A percentile compares a stretch with the other conserved stretches of the same genome.
Conservation (phyloP, 2,329 filamentous ascomycete species). For the Penicillium expansum region DNA sequence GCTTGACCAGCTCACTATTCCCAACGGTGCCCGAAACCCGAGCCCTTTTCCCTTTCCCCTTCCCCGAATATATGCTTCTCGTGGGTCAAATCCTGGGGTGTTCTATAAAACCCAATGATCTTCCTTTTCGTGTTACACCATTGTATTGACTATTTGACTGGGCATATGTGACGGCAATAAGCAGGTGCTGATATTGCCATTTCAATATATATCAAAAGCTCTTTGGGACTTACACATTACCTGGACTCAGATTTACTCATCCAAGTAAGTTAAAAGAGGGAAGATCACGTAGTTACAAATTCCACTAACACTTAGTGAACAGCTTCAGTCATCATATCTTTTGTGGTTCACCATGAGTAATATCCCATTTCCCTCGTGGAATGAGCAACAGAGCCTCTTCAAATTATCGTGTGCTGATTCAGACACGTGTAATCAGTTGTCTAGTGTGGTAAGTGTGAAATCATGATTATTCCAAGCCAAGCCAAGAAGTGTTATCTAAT, state of each 20-base stretch:
- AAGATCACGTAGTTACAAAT: not conserved
- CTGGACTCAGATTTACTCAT: not conserved
- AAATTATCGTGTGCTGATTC: conserved; percentile 33
- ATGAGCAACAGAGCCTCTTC: conserved; percentile 32
- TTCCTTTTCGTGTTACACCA: conserved; percentile 1
- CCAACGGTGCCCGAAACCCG: conserved; percentile 7
- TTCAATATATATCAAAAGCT: not conserved
- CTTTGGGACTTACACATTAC: not conserved
- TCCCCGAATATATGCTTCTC: conserved; percentile 5
- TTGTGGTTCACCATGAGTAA: conserved; percentile 27
- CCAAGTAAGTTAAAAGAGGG: not conserved
- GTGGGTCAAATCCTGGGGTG: conserved; percentile 10
- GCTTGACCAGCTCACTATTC: conserved; percentile 2
- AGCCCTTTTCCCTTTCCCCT: not conserved
- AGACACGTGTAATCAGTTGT: conserved; percentile 30
- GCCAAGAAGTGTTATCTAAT: conserved; percentile 7
- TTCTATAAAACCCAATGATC: conserved; percentile 14
- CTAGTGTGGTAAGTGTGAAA: conserved; percentile 27
- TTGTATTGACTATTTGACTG: not conserved
- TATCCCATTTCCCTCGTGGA: conserved; percentile 30
- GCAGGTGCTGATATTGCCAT: not conserved
- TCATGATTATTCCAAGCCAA: not conserved
- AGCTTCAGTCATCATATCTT: conserved; percentile 1
- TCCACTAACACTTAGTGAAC: not conserved
- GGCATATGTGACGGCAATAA: not conserved